Evolutionary conservation across 257 asterid species (phyloP), one percentile per base, ranked within the genome.

Genomic region (Nyctanthes arbortristis): DNA sequence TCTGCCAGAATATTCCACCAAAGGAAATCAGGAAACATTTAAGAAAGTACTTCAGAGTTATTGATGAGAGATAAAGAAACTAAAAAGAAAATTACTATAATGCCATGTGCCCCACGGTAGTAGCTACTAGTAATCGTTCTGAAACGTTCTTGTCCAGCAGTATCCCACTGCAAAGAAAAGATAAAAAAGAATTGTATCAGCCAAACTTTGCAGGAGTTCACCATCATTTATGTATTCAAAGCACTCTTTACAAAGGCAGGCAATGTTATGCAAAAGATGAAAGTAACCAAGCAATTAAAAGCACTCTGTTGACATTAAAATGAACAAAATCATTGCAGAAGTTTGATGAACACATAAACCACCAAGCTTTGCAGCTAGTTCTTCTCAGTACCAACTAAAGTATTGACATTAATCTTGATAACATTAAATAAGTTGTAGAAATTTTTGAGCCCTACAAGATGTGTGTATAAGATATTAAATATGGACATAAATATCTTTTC

Each of bases 71-170:
- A 28, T 31, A 63, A 29, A 39, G 40, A 60, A 34, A 7, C 55
- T 58, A 25, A 39, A 30, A 32, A 36, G 34, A 32, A 63, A 75
- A 89, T 62, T 75, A 90, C 97, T 66, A 90, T 90, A 60, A 90
- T 90, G 78, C 97, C 97, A 76, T 90, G 97, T 27, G 97, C 97
- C 72, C 97, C 97, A n/a, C 96, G 93, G 79, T 90, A 90, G 80
- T 90, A 90, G 86, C 96, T 88, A 77, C 97, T 90, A 63, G 97
- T 90, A 61, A 88, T 90, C 16, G 97, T 90, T 75, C 97, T 79
- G 81, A 90, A 90, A 14, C 96, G 97, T 78, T 90, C 97, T 80
- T 88, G 97, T 64, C 97, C 96, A 49, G 97, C 97, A 47, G 97
- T 90, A 74, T 90, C 97, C 97, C 96, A 86, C 97, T 90, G 80